These are phyloP conservation scores for Kernera saxatilis DNA, from an alignment of 345 rosid genomes.

Conservation along the genomic window DNA sequence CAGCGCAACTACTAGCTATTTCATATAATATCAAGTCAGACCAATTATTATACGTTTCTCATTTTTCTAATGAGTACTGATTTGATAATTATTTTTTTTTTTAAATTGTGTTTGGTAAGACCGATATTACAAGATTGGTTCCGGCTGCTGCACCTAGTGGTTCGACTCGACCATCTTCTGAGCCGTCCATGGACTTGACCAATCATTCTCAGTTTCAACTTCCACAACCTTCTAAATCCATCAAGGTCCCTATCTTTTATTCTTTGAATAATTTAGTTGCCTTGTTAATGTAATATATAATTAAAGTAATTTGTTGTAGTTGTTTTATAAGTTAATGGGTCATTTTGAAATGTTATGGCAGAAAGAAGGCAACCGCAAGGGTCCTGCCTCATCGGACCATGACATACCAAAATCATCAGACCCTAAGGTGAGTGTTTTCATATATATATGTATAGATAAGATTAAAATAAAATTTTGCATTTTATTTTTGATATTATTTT, in stretches of 20 bases:
- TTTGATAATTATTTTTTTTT: conserved; percentile 2
- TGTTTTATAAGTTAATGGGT: not conserved
- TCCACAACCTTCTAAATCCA: conserved; percentile 38
- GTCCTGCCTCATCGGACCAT: conserved; percentile 47
- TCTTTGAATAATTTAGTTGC: not conserved
- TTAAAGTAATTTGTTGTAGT: too few relatives aligned
- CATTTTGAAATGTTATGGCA: conserved; percentile 27
- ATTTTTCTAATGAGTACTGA: conserved; percentile 18
- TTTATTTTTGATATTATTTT: not conserved
- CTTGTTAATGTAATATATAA: too few relatives aligned
- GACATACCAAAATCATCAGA: conserved; percentile 62
- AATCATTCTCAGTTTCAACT: conserved; percentile 36
- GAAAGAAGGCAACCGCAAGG: conserved; percentile 53
- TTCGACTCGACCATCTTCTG: conserved; percentile 47
- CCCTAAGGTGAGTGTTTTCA: conserved; percentile 41
- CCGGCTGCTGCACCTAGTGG: conserved; percentile 40
- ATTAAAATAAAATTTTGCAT: not conserved
- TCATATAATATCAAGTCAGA: conserved; percentile 25
- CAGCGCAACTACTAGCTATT: conserved; percentile 33
- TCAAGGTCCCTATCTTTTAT: conserved; percentile 38
- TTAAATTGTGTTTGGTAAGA: conserved; percentile 31
- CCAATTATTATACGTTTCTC: conserved; percentile 21
- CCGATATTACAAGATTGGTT: conserved; percentile 34
- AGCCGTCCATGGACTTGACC: conserved; percentile 55
- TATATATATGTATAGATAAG: not conserved